Evolutionary conservation across 2,329 filamentous ascomycete genomes (phyloP), one percentile per base, ranked within the genome.

Genomic region (Coleophoma cylindrospora): DNA sequence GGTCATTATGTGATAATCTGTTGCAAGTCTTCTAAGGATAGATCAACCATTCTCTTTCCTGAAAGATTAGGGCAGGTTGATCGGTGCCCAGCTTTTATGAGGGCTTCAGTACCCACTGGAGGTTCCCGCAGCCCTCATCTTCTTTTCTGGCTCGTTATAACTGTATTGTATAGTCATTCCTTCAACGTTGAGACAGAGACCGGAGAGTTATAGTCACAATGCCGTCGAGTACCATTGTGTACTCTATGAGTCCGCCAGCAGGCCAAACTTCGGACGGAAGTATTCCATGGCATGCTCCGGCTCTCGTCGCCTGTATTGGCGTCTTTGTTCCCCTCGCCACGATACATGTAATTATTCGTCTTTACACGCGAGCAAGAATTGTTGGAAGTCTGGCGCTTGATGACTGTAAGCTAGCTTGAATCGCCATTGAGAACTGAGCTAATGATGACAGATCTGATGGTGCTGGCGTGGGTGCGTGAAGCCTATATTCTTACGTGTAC

Each of bases 361-460:
- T 55, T 10, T 59, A 53, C 32, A 59, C 55, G 7, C 49, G 57
- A 34, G 40, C 43, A 9, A 38, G 36, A 22, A 50, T 59, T 15
- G 44, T 51, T 12, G 40, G 48, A 14, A 56, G 47, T 9, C 43
- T 58, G 2, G 54, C 55, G 1, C 48, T 54, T 17, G 55, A 58
- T 40, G 55, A 59, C 32, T 54, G 57, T 59, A 34, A 48, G 55
- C 10, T 43, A 34, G 46, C 10, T 38, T 15, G 7, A 43, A 32
- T 8, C 13, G 22, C 27, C n/a, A 40, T 43, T 37, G n/a, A 32
- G 12, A 9, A 17, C 38, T 46, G n/a, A 43, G n/a, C 40, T 21
- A 14, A 27, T 14, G 22, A 10, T 43, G 21, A 27, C 19, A 27
- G 17, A 43, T 43, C 1, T 43, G 4, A 43, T 43, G 40, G 14